These are phyloP conservation scores for Cladophialophora exuberans DNA, from an alignment of 2,329 filamentous ascomycete genomes.

Conservation along the genomic window DNA sequence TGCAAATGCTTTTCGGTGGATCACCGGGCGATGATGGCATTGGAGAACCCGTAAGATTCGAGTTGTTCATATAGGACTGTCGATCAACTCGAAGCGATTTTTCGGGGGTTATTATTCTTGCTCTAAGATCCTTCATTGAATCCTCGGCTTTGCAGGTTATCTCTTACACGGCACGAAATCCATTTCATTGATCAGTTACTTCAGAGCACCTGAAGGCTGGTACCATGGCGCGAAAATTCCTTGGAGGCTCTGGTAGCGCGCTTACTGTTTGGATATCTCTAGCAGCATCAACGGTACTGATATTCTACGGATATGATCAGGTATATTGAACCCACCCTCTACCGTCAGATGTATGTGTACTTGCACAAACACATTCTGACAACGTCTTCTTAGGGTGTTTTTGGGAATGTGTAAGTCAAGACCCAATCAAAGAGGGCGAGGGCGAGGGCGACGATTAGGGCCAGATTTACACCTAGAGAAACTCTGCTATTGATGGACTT, in stretches of 20 bases:
- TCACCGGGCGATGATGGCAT: slow-evolving; percentile 3
- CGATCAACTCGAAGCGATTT: not conserved
- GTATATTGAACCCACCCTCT: slow-evolving; percentile 29
- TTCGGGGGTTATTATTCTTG: no score
- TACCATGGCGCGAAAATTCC: slow-evolving; percentile 55
- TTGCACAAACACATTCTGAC: slow-evolving; percentile 1
- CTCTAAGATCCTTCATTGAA: not conserved
- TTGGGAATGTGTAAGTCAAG: slow-evolving; percentile 35
- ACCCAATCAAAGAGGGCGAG: no score
- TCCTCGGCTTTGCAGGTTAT: not conserved
- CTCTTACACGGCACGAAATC: no score
- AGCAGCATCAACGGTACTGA: slow-evolving; percentile 53
- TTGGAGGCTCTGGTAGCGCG: slow-evolving; percentile 54
- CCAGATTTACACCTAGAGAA: not conserved
- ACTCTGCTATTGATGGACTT: no score
- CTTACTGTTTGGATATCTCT: slow-evolving; percentile 59
- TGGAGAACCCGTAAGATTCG: not conserved
- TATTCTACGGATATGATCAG: slow-evolving; percentile 55
- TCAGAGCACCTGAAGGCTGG: no score
- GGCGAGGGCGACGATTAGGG: no score
- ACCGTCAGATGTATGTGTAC: not conserved
- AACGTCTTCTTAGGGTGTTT: slow-evolving; percentile 38
- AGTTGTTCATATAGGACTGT: not conserved
- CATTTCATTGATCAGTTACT: no score
- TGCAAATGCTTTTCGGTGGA: slow-evolving; percentile 4